These are phyloP conservation scores for Apiospora rasikravindrae DNA, from an alignment of 2,329 filamentous ascomycete species.

Conservation along the genomic window DNA sequence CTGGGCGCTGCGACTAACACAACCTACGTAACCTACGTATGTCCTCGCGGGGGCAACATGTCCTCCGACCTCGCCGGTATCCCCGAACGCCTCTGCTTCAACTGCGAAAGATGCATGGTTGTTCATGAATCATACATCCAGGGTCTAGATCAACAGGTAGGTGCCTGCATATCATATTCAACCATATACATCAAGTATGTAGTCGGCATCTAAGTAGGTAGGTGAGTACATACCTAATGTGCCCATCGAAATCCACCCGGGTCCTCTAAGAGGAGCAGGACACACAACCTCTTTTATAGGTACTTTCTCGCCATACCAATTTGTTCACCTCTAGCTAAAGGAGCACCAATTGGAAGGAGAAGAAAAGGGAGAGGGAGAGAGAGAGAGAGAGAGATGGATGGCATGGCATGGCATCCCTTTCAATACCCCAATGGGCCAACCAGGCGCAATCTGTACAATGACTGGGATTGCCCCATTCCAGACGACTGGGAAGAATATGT, in stretches of 20 bases:
- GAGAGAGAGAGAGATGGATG: no score
- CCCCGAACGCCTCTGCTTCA: neutral
- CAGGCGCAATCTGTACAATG: neutral
- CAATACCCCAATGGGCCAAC: neutral
- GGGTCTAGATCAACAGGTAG: neutral
- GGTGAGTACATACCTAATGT: neutral
- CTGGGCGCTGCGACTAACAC: neutral
- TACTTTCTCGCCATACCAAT: no score
- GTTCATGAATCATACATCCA: neutral
- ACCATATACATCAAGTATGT: neutral
- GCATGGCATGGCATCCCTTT: neutral
- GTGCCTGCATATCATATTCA: neutral
- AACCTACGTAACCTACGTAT: no score
- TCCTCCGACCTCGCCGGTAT: slow-evolving; percentile 15
- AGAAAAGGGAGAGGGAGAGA: no score
- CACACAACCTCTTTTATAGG: no score
- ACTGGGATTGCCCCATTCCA: slow-evolving; percentile 6
- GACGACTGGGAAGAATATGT: slow-evolving; percentile 3
- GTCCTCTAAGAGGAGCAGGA: neutral
- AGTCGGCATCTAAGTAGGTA: no score
- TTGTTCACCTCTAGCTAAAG: no score
- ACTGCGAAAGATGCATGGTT: neutral
- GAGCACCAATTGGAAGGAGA: neutral
- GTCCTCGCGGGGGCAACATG: neutral
- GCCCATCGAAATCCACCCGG: neutral